Evolutionary conservation across 2,329 filamentous ascomycete genomes (phyloP).

Genomic region (Byssothecium circinans): DNA sequence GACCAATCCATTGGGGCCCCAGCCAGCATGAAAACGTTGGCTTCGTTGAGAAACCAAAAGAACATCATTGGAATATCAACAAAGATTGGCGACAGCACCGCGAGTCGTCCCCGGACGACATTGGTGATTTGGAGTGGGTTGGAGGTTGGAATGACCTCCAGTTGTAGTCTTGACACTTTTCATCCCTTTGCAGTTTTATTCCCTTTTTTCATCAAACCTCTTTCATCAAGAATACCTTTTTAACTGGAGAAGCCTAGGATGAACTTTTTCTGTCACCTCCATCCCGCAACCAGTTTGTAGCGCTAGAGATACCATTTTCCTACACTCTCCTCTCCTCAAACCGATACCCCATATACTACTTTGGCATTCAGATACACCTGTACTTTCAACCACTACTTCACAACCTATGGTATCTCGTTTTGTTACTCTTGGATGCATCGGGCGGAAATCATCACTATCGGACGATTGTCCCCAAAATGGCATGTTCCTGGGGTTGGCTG

Average conservation of each 20-base stretch:
- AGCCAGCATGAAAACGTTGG: slow-evolving; percentile 38
- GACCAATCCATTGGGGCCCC: slow-evolving; percentile 40
- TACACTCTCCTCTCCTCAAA: slow-evolving; percentile 26
- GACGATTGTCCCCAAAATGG: neutral
- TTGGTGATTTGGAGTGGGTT: slow-evolving; percentile 90
- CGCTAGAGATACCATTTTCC: slow-evolving; percentile 46
- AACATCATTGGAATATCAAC: slow-evolving; percentile 46
- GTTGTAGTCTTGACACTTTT: slow-evolving; percentile 56
- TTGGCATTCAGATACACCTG: slow-evolving; percentile 17
- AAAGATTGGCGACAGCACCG: slow-evolving; percentile 55
- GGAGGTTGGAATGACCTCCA: slow-evolving; percentile 80
- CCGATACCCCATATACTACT: slow-evolving; percentile 17
- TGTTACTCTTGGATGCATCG: slow-evolving; percentile 31
- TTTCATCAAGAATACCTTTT: slow-evolving; percentile 18
- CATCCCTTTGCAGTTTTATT: slow-evolving; percentile 36
- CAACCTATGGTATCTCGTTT: slow-evolving; percentile 37
- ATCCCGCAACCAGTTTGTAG: slow-evolving; percentile 35
- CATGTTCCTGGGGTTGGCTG: neutral
- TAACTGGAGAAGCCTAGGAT: slow-evolving; percentile 5
- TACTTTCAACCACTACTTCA: slow-evolving; percentile 3
- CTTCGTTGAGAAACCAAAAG: slow-evolving; percentile 41
- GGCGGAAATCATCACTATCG: neutral
- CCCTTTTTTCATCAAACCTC: slow-evolving; percentile 15
- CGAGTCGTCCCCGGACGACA: slow-evolving; percentile 56
- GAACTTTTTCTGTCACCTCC: slow-evolving; percentile 2